Conservation (phyloP, 176 grass and related monocot species). For the Oryza glaberrima region DNA sequence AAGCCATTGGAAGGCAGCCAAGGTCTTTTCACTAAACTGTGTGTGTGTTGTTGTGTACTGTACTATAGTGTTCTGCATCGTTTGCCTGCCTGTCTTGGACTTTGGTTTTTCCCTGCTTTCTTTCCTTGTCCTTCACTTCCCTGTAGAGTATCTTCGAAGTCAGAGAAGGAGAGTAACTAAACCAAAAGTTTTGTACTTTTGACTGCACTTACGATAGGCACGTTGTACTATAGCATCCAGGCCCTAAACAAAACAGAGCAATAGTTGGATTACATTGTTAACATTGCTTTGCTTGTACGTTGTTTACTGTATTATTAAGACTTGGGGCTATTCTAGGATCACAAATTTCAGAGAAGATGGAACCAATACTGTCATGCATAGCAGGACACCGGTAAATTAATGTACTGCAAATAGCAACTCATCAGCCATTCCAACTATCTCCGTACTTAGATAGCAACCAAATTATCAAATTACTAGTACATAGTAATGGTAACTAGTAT, state of each 20-base stretch:
- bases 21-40: background rate
- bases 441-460: background rate
- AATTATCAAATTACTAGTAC: background rate
- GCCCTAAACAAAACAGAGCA: slow-evolving; percentile 28
- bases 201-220: slow-evolving; percentile 30
- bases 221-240: background rate
- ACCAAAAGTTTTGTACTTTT: slow-evolving; percentile 38
- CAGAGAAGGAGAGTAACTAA: slow-evolving; percentile 19
- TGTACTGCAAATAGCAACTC: background rate
- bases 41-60: background rate
- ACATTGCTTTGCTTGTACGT: slow-evolving; percentile 34
- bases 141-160: slow-evolving; percentile 29
- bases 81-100: slow-evolving; percentile 3
- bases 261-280: background rate
- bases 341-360: background rate
- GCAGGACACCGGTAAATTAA: slow-evolving; percentile 4
- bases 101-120: background rate
- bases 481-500: background rate
- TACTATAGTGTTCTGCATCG: background rate
- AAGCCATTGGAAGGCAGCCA: slow-evolving; percentile 35
- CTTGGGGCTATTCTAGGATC: slow-evolving; percentile 15
- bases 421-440: background rate
- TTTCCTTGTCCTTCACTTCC: background rate
- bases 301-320: background rate
- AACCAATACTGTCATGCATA: background rate